phyloP scores from a whole-genome alignment of 352 stramenopile genomes.

The Phytopythium montanum region DNA sequence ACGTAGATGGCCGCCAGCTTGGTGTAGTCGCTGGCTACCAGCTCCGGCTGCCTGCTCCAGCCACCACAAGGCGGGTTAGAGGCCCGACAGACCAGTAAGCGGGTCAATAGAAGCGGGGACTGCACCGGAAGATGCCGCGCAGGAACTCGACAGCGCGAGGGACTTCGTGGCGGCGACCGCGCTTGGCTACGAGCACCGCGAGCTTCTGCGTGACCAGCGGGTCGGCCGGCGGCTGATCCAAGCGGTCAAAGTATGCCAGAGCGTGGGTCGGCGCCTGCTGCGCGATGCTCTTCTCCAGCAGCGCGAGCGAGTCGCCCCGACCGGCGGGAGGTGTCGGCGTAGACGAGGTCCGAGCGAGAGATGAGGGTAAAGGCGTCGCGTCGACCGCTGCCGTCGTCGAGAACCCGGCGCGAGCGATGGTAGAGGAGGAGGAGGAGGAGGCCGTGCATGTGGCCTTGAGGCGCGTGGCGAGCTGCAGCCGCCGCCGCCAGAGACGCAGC shows the following conservation, averaged over 20 bases:
- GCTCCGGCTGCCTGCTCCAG: slow-evolving; percentile 16
- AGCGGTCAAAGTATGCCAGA: slow-evolving; percentile 43
- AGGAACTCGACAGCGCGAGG: slow-evolving; percentile 33
- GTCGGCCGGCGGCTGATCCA: slow-evolving; percentile 28
- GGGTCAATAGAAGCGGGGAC: not conserved
- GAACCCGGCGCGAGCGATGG: not conserved
- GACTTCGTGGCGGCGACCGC: slow-evolving; percentile 23
- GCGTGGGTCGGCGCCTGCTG: slow-evolving; percentile 27
- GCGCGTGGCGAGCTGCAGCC: not conserved
- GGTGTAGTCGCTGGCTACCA: slow-evolving; percentile 58
- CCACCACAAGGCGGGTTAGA: not conserved
- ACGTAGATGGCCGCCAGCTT: slow-evolving; percentile 68
- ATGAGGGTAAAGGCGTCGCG: not conserved
- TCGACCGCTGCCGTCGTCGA: not conserved
- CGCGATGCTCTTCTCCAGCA: slow-evolving; percentile 34
- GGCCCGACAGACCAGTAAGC: not conserved
- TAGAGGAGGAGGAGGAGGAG: not conserved
- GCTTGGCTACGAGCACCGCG: slow-evolving; percentile 61
- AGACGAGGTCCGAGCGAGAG: not conserved
- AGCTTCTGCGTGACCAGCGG: slow-evolving; percentile 43
- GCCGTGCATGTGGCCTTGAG: no score
- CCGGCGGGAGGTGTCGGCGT: not conserved
- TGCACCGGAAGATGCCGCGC: slow-evolving; percentile 15
- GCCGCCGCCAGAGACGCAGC: not conserved
- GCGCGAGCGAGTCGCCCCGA: slow-evolving; percentile 7